Conservation (phyloP, 306 rosid genomes). For the Cucumis melo region DNA sequence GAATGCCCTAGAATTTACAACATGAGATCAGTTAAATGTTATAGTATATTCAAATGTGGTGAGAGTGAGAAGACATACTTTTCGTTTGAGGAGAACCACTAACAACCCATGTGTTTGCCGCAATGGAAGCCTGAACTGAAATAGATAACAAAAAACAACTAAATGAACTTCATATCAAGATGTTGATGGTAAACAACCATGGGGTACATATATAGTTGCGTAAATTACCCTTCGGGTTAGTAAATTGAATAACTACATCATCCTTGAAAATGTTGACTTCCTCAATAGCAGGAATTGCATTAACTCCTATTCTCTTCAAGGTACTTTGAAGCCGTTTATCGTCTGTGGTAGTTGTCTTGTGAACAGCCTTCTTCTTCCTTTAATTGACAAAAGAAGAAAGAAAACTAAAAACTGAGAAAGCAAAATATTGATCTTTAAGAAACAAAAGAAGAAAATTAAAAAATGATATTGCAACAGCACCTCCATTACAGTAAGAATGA, state of each 20-base stretch:
- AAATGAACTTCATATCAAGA: neutral
- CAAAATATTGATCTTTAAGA: neutral
- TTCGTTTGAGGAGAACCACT: constrained; percentile 93
- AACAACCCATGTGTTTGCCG: constrained; percentile 99
- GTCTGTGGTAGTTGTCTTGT: constrained; percentile 93
- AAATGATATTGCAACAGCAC: neutral
- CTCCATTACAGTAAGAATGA: neutral
- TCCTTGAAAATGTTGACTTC: constrained; percentile 95
- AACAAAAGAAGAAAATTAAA: too few relatives aligned
- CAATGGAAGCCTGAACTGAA: constrained; percentile 96
- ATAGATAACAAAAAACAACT: neutral
- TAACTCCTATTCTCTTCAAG: constrained; percentile 95
- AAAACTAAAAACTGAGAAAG: neutral
- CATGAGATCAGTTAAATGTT: neutral
- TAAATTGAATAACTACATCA: constrained; percentile 84
- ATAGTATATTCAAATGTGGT: neutral
- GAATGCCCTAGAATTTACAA: neutral
- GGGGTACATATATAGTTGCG: neutral
- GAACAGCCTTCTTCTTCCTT: constrained; percentile 99
- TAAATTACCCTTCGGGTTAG: constrained; percentile 69
- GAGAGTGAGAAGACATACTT: constrained; percentile 31
- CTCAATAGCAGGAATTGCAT: constrained; percentile 90
- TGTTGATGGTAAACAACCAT: neutral
- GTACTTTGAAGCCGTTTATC: constrained; percentile 98
- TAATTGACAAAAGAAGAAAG: neutral